A percentile compares a stretch with the other conserved stretches of the same genome.
Conservation (phyloP, 768 basidiomycete genomes). For the Candolleomyces aberdarensis region DNA sequence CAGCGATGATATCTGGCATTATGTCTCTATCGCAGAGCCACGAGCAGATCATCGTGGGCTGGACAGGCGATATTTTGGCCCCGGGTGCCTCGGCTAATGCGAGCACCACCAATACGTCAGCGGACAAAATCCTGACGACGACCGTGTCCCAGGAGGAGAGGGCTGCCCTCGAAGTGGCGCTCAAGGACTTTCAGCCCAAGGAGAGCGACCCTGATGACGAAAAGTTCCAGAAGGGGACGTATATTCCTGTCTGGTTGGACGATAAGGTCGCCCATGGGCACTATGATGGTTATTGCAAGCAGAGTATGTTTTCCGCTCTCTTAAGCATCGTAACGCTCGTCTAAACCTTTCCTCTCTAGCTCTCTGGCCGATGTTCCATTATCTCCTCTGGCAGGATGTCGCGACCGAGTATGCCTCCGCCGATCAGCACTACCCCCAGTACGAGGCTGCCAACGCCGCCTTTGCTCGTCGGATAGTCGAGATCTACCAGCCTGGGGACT, state of each 20-base stretch:
- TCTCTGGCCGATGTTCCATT: constrained; percentile 98
- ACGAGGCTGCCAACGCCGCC: constrained; percentile 77
- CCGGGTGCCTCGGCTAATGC: constrained; percentile 22
- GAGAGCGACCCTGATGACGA: constrained; percentile 55
- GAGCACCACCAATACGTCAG: constrained; percentile 5
- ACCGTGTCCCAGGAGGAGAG: constrained; percentile 61
- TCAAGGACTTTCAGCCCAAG: constrained; percentile 58
- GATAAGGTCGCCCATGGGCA: constrained; percentile 89
- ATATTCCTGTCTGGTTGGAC: constrained; percentile 89
- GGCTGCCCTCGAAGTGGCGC: constrained; percentile 59
- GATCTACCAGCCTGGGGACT: constrained; percentile 83
- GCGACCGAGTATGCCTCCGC: constrained; percentile 86
- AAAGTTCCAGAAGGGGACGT: constrained; percentile 59
- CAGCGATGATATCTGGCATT: constrained; percentile 94
- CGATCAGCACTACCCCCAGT: constrained; percentile 78
- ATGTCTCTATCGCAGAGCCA: constrained; percentile 78
- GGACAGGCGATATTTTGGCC: constrained; percentile 85
- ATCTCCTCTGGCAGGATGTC: constrained; percentile 96
- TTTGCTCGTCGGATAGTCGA: constrained; percentile 75
- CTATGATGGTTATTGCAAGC: constrained; percentile 98
- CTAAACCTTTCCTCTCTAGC: constrained; percentile 39
- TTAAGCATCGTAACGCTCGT: not conserved
- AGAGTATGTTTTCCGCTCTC: constrained; percentile 56
- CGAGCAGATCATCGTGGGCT: constrained; percentile 89
- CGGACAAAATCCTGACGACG: constrained; percentile 43